These are phyloP conservation scores for Penicillium tannophilum DNA, from an alignment of 495 filamentous ascomycete species.

Conservation along the genomic window DNA sequence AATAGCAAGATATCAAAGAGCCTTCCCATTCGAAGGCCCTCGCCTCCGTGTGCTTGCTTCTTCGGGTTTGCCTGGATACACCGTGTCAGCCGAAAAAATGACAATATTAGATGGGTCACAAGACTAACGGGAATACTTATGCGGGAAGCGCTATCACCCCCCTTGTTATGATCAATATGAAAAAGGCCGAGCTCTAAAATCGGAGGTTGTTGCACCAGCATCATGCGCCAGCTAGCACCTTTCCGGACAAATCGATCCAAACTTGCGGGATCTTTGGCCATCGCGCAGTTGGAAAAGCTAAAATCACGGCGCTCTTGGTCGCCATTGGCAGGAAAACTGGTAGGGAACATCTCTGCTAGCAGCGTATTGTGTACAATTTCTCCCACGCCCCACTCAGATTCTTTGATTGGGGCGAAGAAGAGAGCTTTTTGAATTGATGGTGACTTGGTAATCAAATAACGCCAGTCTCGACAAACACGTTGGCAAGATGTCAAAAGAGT, in stretches of 20 bases:
- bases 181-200: slow-evolving; percentile 8
- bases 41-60: background rate
- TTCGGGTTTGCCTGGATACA: background rate
- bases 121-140: too few relatives aligned
- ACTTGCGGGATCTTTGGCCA: slow-evolving; percentile 1
- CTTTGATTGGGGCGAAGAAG: slow-evolving; percentile 15
- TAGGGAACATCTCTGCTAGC: background rate
- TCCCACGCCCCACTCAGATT: background rate
- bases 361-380: slow-evolving; percentile 7
- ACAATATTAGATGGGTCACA: too few relatives aligned
- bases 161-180: background rate
- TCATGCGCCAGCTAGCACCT: slow-evolving; percentile 22
- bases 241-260: slow-evolving; percentile 6
- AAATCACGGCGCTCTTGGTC: background rate
- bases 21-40: background rate
- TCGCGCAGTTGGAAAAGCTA: background rate
- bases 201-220: slow-evolving; percentile 30
- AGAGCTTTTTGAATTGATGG: slow-evolving; percentile 14
- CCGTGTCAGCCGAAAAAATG: too few relatives aligned
- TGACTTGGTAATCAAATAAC: slow-evolving; percentile 13
- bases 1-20: background rate
- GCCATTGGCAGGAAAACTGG: too few relatives aligned
- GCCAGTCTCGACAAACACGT: slow-evolving; percentile 20
- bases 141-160: too few relatives aligned
- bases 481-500: slow-evolving; percentile 19